These are phyloP conservation scores for Malus sieversii DNA, from an alignment of 306 rosid genomes.

Conservation along the genomic window DNA sequence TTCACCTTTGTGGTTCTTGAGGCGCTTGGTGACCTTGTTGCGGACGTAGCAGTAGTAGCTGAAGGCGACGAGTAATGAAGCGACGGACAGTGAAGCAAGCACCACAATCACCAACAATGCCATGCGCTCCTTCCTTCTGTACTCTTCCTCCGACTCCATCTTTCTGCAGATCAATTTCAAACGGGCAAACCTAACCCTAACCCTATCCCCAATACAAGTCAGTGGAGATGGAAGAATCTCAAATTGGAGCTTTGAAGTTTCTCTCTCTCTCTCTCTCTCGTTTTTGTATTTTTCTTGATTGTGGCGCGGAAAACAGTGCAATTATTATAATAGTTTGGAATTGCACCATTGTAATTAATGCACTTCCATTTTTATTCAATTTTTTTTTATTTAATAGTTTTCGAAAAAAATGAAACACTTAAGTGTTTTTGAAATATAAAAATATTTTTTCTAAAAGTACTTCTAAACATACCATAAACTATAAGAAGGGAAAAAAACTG, in stretches of 20 bases:
- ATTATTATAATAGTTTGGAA: not conserved
- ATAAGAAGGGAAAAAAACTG: too few relatives aligned
- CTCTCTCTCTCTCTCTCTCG: not conserved
- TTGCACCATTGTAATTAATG: not conserved
- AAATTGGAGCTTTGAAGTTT: slow-evolving; percentile 14
- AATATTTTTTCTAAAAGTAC: too few relatives aligned
- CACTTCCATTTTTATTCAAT: not conserved
- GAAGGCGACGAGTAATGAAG: slow-evolving; percentile 62
- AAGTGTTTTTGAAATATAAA: too few relatives aligned
- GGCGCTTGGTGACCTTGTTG: slow-evolving; percentile 61
- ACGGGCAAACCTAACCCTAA: not conserved
- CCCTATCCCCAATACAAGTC: slow-evolving; percentile 15
- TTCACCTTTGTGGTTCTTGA: slow-evolving; percentile 45
- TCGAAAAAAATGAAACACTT: fast-evolving
- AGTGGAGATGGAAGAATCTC: slow-evolving; percentile 4
- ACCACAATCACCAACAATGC: slow-evolving; percentile 45
- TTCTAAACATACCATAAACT: too few relatives aligned
- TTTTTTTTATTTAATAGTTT: too few relatives aligned
- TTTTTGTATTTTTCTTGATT: slow-evolving; percentile 14
- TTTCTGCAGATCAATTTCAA: not conserved
- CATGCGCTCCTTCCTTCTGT: slow-evolving; percentile 49
- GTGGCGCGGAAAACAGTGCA: slow-evolving; percentile 40
- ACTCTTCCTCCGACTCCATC: slow-evolving; percentile 59
- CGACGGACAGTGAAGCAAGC: slow-evolving; percentile 70
- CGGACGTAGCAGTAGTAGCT: slow-evolving; percentile 83